Evolutionary conservation across 306 rosid species (phyloP), one percentile per base, ranked within the genome.

Genomic region (Casuarina glauca): DNA sequence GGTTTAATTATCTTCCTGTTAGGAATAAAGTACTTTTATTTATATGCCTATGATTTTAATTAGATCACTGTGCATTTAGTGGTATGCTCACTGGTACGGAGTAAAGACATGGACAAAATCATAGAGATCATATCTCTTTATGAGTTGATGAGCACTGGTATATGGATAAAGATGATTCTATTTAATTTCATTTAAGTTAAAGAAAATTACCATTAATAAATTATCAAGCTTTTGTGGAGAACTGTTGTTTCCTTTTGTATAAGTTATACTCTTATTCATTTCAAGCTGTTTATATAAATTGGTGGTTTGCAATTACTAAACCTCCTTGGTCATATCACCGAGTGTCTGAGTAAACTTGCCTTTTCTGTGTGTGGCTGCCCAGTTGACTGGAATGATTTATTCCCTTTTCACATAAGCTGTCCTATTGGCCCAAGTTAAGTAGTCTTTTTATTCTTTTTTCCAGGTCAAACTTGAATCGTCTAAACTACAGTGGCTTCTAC

Each of bases 391-490:
- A 58, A 19, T 58, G 26, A 58, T 9, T 58, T 16, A 20, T 6
- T 63, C 45, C 36, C 69, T 63, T 63, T 63, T 38, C 69, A 64
- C 81, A 68, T 62, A 43, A n/a, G 64, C 70, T 62, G 38, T 62
- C 13, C 44, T 52, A 75, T 79, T 83, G 10, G 5, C 58, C 72
- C 32, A 17, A 16, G 71, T 42, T 67, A 36, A 12, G 32, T 69
- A 50, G 44, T 43, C 68, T 50, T 52, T 44, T 6, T 42, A 55
- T 72, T 19, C 53, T 66, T 54, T 20, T 69, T 86, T 86, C 41
- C 86, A 96, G 99, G 74, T 96, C 99, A 72, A 96, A 96, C 88
- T 96, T 96, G 81, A 88, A 82, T 84, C 89, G 99, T 75, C 83
- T 96, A 84, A 96, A 80, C 76, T 96, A 87, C 70, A 73, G 86